Evolutionary conservation across 148 eudicot species (phyloP).

Genomic region (Camellia granthamiana): DNA sequence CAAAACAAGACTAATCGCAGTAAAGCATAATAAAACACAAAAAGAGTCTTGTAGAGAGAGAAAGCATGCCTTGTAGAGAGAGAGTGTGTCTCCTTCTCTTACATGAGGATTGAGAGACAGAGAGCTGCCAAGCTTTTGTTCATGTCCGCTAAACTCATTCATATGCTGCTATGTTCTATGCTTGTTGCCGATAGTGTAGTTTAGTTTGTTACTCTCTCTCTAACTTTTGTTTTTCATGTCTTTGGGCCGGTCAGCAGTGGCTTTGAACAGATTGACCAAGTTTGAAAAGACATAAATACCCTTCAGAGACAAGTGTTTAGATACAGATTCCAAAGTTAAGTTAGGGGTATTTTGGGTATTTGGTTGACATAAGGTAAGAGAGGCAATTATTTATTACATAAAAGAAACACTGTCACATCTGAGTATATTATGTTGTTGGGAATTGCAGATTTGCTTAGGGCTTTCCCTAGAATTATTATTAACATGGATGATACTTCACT

Average conservation of each 20-base stretch:
- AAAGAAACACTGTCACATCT: conserved; percentile 20
- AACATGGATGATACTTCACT: no score
- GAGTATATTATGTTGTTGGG: conserved; percentile 15
- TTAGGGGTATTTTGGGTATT: conserved; percentile 17
- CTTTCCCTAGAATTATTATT: no score
- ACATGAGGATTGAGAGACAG: conserved; percentile 33
- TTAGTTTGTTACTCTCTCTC: not conserved
- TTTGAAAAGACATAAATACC: conserved; percentile 10
- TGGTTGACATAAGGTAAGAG: not conserved
- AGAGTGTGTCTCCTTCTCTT: conserved; percentile 6
- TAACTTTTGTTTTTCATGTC: conserved; percentile 11
- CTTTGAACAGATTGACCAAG: conserved; percentile 1
- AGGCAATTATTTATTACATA: not conserved
- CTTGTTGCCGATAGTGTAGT: not conserved
- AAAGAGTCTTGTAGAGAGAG: conserved; percentile 29
- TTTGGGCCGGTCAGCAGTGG: conserved; percentile 8
- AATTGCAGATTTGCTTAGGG: no score
- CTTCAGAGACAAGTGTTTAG: not conserved
- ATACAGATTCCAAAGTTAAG: not conserved
- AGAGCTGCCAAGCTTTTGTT: conserved; percentile 42
- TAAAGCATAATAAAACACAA: conserved; percentile 23
- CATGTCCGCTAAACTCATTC: conserved; percentile 41
- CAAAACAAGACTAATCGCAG: conserved; percentile 14
- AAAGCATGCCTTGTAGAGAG: conserved; percentile 28
- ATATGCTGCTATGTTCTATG: conserved; percentile 23